Percentiles rank a stretch among this genome's conserved stretches.
phyloP scores from a whole-genome alignment of 495 filamentous ascomycete genomes.

The Chaetomium cochliodes region DNA sequence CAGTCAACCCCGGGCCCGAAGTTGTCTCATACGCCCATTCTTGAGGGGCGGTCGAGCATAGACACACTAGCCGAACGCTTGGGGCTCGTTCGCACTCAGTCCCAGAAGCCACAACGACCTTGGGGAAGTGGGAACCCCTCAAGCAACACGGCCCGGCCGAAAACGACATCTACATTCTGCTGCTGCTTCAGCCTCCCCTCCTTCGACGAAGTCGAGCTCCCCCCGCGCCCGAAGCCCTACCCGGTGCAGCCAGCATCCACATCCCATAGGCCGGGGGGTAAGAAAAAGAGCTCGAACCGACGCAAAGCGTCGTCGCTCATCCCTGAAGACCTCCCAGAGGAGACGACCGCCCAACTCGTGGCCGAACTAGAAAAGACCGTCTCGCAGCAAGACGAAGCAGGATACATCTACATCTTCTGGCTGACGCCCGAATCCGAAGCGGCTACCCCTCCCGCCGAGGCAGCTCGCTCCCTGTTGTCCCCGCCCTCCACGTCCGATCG shows the following conservation, averaged over 20 bases:
- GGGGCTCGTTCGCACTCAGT: conserved; percentile 56
- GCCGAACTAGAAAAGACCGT: conserved; percentile 81
- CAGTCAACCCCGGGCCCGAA: conserved; percentile 44
- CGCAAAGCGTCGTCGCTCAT: conserved; percentile 65
- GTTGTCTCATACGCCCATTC: conserved; percentile 34
- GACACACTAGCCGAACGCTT: conserved; percentile 79
- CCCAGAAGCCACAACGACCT: conserved; percentile 30
- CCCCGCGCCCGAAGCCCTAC: conserved; percentile 40
- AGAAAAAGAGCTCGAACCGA: conserved; percentile 43
- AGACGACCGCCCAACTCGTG: conserved; percentile 63
- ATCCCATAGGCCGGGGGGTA: conserved; percentile 28
- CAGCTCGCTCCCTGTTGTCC: conserved; percentile 58
- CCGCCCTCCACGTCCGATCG: conserved; percentile 42
- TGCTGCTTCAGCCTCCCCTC: conserved; percentile 43
- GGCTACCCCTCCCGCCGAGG: conserved; percentile 53
- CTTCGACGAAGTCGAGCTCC: conserved; percentile 39
- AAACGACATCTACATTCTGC: conserved; percentile 40
- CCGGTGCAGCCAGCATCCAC: conserved; percentile 39
- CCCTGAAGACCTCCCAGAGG: conserved; percentile 58
- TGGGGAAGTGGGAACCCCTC: conserved; percentile 27
- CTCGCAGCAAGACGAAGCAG: conserved; percentile 72
- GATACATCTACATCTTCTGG: conserved; percentile 99
- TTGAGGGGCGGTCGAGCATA: conserved; percentile 67
- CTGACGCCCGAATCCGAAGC: conserved; percentile 60
- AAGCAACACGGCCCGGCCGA: conserved; percentile 33